Evolutionary conservation across 176 grass and related monocot species (phyloP).

Genomic region (Aegilops speltoides): DNA sequence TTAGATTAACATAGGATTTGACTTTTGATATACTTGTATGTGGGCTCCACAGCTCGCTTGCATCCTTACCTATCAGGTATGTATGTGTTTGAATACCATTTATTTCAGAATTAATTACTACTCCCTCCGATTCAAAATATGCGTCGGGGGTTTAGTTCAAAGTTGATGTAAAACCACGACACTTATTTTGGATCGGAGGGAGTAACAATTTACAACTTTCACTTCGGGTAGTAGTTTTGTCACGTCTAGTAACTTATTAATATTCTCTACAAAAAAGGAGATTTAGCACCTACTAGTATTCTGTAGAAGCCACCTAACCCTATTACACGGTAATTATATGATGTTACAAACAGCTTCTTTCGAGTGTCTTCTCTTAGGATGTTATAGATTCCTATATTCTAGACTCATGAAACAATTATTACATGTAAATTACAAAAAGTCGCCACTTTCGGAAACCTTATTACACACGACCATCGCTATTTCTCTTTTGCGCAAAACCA

Average conservation of each 20-base stretch:
- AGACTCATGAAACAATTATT: neutral
- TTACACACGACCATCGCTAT: neutral
- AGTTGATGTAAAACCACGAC: too few species aligned
- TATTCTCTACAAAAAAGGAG: neutral
- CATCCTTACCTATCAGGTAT: neutral
- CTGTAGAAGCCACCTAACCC: neutral
- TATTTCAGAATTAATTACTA: neutral
- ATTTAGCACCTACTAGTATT: neutral
- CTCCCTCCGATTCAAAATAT: too few species aligned
- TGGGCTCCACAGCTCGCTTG: too few species aligned
- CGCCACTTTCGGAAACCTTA: neutral
- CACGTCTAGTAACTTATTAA: neutral
- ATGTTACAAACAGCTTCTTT: neutral
- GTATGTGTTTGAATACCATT: neutral
- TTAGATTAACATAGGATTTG: too few species aligned
- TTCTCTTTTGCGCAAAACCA: neutral
- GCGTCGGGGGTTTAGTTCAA: too few species aligned
- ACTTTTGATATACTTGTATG: too few species aligned
- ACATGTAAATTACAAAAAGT: neutral
- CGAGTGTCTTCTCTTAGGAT: neutral
- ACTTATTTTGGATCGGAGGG: too few species aligned
- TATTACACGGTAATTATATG: neutral
- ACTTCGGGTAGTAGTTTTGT: neutral
- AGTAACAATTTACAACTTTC: neutral
- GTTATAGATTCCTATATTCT: neutral